Evolutionary conservation across 345 rosid genomes (phyloP).

Genomic region (Camelina sativa): DNA sequence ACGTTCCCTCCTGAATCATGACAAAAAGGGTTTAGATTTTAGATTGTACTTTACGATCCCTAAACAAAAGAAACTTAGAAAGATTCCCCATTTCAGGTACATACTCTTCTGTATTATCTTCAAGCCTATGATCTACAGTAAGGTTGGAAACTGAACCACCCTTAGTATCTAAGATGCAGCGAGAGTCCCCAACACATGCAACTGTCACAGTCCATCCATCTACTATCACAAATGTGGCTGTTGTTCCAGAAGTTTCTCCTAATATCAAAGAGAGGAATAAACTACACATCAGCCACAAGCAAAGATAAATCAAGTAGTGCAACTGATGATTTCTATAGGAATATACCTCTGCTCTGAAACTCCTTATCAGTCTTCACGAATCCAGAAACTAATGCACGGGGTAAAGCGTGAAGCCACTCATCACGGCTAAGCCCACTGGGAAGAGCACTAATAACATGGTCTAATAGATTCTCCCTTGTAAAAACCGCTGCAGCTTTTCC

Average conservation of each 20-base stretch:
- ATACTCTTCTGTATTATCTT: constrained; percentile 86
- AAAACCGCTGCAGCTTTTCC: constrained; percentile 91
- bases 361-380: constrained; percentile 95
- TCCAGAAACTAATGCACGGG: constrained; percentile 88
- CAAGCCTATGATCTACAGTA: constrained; percentile 90
- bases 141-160: constrained; percentile 73
- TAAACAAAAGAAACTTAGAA: constrained; percentile 4
- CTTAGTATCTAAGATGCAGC: constrained; percentile 79
- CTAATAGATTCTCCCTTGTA: constrained; percentile 73
- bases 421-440: constrained; percentile 74
- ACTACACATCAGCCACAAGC: constrained; percentile 22
- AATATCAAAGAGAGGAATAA: constrained; percentile 30
- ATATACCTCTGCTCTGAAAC: constrained; percentile 83
- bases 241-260: constrained; percentile 96
- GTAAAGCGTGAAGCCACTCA: constrained; percentile 89
- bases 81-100: constrained; percentile 32
- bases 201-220: constrained; percentile 96
- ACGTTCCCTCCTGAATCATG: constrained; percentile 69
- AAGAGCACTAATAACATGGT: constrained; percentile 73
- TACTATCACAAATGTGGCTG: constrained; percentile 86
- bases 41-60: constrained; percentile 8
- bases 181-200: constrained; percentile 95
- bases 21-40: constrained; percentile 6
- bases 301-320: neutral
- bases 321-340: too few relatives aligned